A percentile compares a stretch with the other conserved stretches of the same genome.
Conservation (phyloP, 352 stramenopile species). For the Aphanomyces stellatus region DNA sequence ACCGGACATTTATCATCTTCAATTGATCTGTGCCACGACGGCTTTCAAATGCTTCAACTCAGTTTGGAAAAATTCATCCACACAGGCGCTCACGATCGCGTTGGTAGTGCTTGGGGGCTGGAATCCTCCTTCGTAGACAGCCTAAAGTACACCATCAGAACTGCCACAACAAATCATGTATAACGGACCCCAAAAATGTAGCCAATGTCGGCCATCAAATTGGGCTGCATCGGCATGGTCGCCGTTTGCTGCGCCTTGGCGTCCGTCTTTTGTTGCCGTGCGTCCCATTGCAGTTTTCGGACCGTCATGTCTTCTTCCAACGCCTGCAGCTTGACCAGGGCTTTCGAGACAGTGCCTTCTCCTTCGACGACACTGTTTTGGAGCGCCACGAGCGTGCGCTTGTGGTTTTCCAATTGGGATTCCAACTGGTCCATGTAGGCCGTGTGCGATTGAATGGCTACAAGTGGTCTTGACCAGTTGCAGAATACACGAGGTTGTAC, state of each 20-base stretch:
- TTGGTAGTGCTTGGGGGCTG: constrained; percentile 1
- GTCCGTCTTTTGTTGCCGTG: neutral
- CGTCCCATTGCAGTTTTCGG: constrained; percentile 7
- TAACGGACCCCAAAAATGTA: constrained; percentile 83
- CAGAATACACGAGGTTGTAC: too few relatives aligned
- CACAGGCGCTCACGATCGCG: constrained; percentile 1
- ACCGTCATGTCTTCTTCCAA: neutral
- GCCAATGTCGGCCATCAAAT: constrained; percentile 36
- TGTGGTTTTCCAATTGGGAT: constrained; percentile 78
- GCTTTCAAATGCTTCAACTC: constrained; percentile 20
- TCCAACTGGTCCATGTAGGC: constrained; percentile 84
- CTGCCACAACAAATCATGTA: neutral
- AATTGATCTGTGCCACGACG: constrained; percentile 2
- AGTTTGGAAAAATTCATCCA: constrained; percentile 18
- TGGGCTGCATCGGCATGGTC: neutral
- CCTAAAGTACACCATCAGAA: neutral
- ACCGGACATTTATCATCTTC: neutral
- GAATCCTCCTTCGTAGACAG: constrained; percentile 15
- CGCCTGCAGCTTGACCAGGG: constrained; percentile 44
- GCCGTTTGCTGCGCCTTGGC: neutral
- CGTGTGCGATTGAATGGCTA: constrained; percentile 69
- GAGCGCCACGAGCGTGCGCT: constrained; percentile 77
- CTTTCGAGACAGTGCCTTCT: constrained; percentile 48
- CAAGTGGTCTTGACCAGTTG: too few relatives aligned
- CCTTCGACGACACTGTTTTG: constrained; percentile 72